Base-by-base conservation (phyloP, 108 stramenopile species). In the Seminavis robusta region DNA sequence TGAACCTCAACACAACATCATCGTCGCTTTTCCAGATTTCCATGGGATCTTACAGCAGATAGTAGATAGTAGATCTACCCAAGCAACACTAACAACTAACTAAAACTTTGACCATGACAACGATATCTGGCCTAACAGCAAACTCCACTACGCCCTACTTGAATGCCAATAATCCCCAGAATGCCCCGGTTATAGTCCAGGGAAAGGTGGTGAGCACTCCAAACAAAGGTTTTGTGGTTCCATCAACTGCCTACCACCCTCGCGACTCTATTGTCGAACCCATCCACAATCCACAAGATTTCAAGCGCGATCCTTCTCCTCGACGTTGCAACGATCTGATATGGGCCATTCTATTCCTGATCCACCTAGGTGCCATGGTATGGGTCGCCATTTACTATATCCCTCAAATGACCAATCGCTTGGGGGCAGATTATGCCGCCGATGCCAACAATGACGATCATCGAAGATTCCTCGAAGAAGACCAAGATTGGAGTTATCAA, bases 311-410 rank as follows among this genome's bases (percentile, higher is more conserved):
- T 48, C 50, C 49, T 0, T 82, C 85, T 48, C 72, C 77, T 19
- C 44, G 27, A 36, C 41, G 60, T 21, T 90, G 71, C 74, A 79
- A 77, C 21, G 88, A 90, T 59, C 37, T 54, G 13, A 36, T 74
- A 19, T 90, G 69, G 64, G 83, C 74, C 7, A 28, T 90, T 26
- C 45, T 86, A 27, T 90, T 90, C 58, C 80, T 61, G 28, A 61
- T 47, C 0, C 83, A 90, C 58, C 44, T 90, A 41, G 76, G 42
- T 21, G 63, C 66, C 10, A 63, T 86, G 50, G 80, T 30, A 19
- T 67, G 55, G 43, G n/a, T 33, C 0, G 59, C 82, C 5, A 63
- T 49, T 26, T 23, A 24, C 19, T 83, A 48, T 56, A 67, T 61
- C 16, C 88, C 88, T 8, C 25, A 45, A 26, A 78, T 90, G 76